Evolutionary conservation across 805 yeast species (phyloP).

Genomic region (Ogataea kodamae): DNA sequence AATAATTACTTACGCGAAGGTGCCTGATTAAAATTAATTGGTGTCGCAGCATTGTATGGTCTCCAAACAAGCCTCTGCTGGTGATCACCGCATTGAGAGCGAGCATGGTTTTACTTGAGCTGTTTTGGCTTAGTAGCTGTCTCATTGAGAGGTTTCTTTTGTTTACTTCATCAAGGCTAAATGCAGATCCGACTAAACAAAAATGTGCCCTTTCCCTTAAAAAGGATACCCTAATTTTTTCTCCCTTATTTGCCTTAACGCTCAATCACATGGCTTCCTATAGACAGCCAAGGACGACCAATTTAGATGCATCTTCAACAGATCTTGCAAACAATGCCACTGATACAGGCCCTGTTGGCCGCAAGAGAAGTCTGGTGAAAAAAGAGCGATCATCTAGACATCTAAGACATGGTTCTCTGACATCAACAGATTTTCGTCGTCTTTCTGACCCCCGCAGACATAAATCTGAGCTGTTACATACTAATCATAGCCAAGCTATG

Average conservation of each 20-base stretch:
- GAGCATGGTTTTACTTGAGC: no score
- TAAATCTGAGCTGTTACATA: constrained; percentile 2
- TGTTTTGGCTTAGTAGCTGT: no score
- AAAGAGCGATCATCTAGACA: constrained; percentile 60
- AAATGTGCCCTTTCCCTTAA: no score
- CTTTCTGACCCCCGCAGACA: constrained; percentile 1
- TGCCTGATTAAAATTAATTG: constrained; percentile 5
- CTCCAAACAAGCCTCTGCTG: no score
- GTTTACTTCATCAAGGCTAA: constrained; percentile 4
- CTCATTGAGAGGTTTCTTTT: no score
- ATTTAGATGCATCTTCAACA: no score
- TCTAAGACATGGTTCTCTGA: constrained; percentile 2
- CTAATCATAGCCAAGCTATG: neutral
- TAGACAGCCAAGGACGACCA: constrained; percentile 3
- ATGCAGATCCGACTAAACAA: no score
- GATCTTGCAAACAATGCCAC: no score
- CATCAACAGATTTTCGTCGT: constrained; percentile 5
- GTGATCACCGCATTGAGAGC: no score
- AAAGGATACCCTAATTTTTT: constrained; percentile 3
- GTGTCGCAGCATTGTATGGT: no score
- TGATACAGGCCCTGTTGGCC: constrained; percentile 34
- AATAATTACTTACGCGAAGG: constrained; percentile 12
- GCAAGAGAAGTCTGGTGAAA: constrained; percentile 72
- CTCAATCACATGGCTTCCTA: constrained; percentile 6
- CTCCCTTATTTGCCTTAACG: constrained; percentile 9